Base-by-base conservation (phyloP, 805 yeast genomes). In the Wickerhamomyces mucosus region DNA sequence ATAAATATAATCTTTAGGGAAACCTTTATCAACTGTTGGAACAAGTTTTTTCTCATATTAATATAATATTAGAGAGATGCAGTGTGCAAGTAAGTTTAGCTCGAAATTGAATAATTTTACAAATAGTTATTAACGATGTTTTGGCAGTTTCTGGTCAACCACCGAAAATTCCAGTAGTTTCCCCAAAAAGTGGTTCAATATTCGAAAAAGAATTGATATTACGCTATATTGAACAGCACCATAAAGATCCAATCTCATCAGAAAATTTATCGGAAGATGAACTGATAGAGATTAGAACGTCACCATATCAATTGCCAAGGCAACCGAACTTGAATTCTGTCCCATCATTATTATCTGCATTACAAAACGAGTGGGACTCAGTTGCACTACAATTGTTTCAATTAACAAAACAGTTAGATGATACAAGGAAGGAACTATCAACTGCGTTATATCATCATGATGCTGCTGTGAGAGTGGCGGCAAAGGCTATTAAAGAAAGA, bases 311-410 rank as follows among this genome's bases (percentile, higher is more conserved):
- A 18, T 43, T 39, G 29, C 65, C 60, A 33, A 57, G 52, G 41
- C 72, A 64, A 8, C 63, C 80, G 1, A 59, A 67, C 0, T 48
- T 62, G 36, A 69, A 76, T 15, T 80, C 94, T 0, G 82, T 88
- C 19, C 97, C 97, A 0, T 64, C 82, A 4, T 55, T 88, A 44
- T 60, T 88, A 31, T 64, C 83, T 3, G 61, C 80, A 2, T 72
- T 88, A 39, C 96, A 88, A 51, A 74, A 78, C 37, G 95, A 86
- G 54, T 88, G 94, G 86, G 96, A 88, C 49, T 72, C 95, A 0
- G 51, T 83, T 27, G 82, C 89, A 18, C 59, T 88, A 31, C 96
- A 89, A 48, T 65, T 80, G 15, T 85, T 84, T 47, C 69, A 75
- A 24, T 59, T 88, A 39, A 66, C 92, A 38, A 80, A 82, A 50